These are phyloP conservation scores for Basidioascus undulatus DNA, from an alignment of 768 basidiomycete genomes.

Conservation along the genomic window DNA sequence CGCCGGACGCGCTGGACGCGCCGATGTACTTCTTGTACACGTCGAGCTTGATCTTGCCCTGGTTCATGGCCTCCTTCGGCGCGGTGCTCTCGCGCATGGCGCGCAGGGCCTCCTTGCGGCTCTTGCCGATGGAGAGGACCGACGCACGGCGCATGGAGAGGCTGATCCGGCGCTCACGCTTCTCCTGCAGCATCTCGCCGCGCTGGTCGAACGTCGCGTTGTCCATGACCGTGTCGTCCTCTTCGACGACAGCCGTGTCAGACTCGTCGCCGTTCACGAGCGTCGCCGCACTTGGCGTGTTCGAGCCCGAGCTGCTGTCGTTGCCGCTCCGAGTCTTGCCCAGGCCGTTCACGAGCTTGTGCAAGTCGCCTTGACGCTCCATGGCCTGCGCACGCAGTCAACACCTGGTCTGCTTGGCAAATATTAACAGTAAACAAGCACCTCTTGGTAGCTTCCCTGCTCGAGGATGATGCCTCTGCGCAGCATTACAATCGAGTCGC, in stretches of 20 bases:
- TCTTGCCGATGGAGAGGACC: slow-evolving; percentile 12
- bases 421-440: too few species aligned
- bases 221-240: slow-evolving; percentile 7
- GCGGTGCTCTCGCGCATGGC: slow-evolving; percentile 9
- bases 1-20: slow-evolving; percentile 16
- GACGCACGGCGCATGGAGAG: slow-evolving; percentile 16
- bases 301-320: slow-evolving; percentile 13
- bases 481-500: slow-evolving; percentile 22
- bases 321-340: slow-evolving; percentile 7
- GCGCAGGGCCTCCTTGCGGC: slow-evolving; percentile 7
- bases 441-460: slow-evolving; percentile 17
- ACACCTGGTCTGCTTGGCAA: too few species aligned
- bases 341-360: slow-evolving; percentile 16
- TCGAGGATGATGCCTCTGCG: slow-evolving; percentile 22
- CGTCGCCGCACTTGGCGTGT: slow-evolving; percentile 4
- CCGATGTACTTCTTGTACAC: slow-evolving; percentile 21
- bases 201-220: slow-evolving; percentile 12
- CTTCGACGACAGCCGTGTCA: slow-evolving; percentile 14
- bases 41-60: slow-evolving; percentile 19
- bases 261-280: slow-evolving; percentile 6
- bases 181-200: too few species aligned
- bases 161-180: slow-evolving; percentile 13
- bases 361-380: slow-evolving; percentile 14
- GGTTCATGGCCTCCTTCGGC: slow-evolving; percentile 15
- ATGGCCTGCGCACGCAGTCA: slow-evolving; percentile 9